A percentile compares a stretch with the other conserved stretches of the same genome.
Evolutionary conservation across 1,284 basidiomycete species (phyloP).

Genomic region (Ceratobasidium sp.): DNA sequence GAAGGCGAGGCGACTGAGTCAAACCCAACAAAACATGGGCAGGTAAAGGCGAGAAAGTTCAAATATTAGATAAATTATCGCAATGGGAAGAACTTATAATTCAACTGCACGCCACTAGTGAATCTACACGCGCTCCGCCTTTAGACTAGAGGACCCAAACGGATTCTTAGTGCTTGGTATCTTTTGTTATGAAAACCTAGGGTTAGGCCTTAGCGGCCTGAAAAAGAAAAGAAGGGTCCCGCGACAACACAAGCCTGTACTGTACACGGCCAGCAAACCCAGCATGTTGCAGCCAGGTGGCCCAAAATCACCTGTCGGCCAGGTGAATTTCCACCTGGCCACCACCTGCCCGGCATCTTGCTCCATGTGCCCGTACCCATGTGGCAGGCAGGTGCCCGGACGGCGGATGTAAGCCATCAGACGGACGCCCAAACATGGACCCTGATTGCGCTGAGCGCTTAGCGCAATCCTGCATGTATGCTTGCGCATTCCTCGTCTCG

Average conservation of each 20-base stretch:
- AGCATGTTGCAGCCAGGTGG: slow-evolving; percentile 27
- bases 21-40: too few species aligned
- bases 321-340: neutral
- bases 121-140: too few species aligned
- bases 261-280: slow-evolving; percentile 27
- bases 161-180: too few species aligned
- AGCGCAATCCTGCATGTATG: too few species aligned
- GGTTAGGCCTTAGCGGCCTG: slow-evolving; percentile 22
- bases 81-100: too few species aligned
- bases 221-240: slow-evolving; percentile 24
- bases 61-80: too few species aligned
- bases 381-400: neutral
- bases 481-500: too few species aligned
- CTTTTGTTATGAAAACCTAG: neutral
- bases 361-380: neutral
- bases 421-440: neutral
- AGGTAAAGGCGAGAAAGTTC: too few species aligned
- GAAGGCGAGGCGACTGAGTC: too few species aligned
- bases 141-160: too few species aligned
- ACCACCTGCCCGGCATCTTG: neutral
- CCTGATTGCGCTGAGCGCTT: too few species aligned
- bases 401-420: neutral
- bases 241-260: slow-evolving; percentile 37
- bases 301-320: neutral
- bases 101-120: too few species aligned